Base-by-base conservation (phyloP, 352 stramenopile species). In the Blastocystis sp. region DNA sequence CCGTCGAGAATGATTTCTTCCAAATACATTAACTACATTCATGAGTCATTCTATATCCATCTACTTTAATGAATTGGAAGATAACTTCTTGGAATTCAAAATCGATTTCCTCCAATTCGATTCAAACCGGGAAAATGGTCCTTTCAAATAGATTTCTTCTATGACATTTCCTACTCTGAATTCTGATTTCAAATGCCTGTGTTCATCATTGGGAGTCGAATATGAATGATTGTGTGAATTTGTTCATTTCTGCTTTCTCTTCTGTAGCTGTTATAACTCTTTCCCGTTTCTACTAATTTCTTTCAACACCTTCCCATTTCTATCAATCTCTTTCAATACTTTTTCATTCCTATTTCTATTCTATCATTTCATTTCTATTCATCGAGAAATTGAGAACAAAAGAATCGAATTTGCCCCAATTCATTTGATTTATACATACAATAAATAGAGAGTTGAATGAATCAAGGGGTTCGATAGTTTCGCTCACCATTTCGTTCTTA, bases 1-100 rank as follows among this genome's bases (percentile, higher is more conserved):
- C 97, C 97, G 90, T 99, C 97, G 87, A 99, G 93, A 85, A 99
- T 97, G 89, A 99, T 97, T 92, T 99, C 95, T 90, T 98, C 94
- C 89, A 99, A 97, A 90, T 96, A 93, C 97, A 99, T 99, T 39
- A 29, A 7, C 51, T 59, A 19, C 6, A 21, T 75, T 24, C 11
- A 49, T 54, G 29, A n/a, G 6, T 43, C 11, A 24, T 49, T 54
- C n/a, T n/a, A 75, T 5, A 24, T 54, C 19, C 1, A 29, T 75
- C 12, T 19, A 39, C 27, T 51, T 75, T 75, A n/a, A 54, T 75
- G n/a, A 35, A 63, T 35, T 63, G 56, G 29, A 35, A 35, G 56
- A 35, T 5, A 35, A 35, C 29, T 63, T 27, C n/a, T 63, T 27
- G n/a, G 5, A 63, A 35, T 63, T 27, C n/a, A 35, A 35, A 63